Evolutionary conservation across 176 grass and related monocot species (phyloP), one percentile per base, ranked within the genome.

Genomic region (Stipa capillata): DNA sequence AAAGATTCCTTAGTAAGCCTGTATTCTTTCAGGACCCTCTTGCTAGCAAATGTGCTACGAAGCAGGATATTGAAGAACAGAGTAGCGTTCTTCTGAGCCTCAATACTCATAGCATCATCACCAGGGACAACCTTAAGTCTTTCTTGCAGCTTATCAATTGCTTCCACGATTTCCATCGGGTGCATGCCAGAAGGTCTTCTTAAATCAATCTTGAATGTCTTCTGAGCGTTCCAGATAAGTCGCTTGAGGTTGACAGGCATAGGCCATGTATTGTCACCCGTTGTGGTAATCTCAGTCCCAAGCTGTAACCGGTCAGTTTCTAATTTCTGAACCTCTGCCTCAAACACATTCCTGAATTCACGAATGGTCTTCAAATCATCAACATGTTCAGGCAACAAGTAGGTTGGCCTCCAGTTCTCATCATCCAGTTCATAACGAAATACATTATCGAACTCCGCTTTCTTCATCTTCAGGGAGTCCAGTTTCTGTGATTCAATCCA

Each of bases 121-220:
- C 96, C 96, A 83, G 96, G 96, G 32, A 98, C 96, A 74, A 95
- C 96, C 84, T 93, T 94, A 24, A 98, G 81, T 57, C 96, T 94
- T 86, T 98, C 96, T 83, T 94, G 92, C 28, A 93, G 85, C 69
- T 98, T 98, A 89, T 98, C 96, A 57, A 94, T 83, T 32, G 96
- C 96, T 74, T 98, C 96, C 44, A 98, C 92, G 89, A 98, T 98
- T 85, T 98, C 96, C 96, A 98, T 93, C 15, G 96, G 96, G 66
- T 94, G 96, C 96, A 98, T 98, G 54, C 90, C 96, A 85, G 96
- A 98, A 78, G 92, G 92, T 54, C 87, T 81, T 79, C 96, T 94
- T 69, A 94, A 88, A 82, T 98, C 96, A 81, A 98, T 87, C 74
- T 91, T 98, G 67, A 98, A 98, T 51, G 92, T 98, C 81, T 98